Base-by-base conservation (phyloP, 228 moss, liverwort and hornwort genomes). In the Sphagnum magellanicum region DNA sequence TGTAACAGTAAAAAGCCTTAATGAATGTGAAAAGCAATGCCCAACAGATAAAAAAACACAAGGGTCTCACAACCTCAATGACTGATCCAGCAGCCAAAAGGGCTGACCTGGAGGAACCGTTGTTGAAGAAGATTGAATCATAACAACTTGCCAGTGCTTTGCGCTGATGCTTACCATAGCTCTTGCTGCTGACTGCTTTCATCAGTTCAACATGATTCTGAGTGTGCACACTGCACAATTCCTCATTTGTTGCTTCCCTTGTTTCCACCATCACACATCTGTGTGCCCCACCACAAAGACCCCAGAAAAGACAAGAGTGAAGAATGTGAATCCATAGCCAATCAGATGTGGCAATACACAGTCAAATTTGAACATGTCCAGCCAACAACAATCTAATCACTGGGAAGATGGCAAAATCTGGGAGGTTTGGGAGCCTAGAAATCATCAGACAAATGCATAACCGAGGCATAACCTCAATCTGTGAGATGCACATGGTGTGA, bases 71-170 rank as follows among this genome's bases (percentile, higher is more conserved):
- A 14, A 87, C 64, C 78, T 87, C 87, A 15, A 87, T 83, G 47
- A 83, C 81, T 63, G 87, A 83, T 6, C 87, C 87, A 13, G 87
- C 87, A 52, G 83, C 87, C 72, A 87, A 72, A 59, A 87, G 73
- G 12, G 83, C 78, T 4, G 83, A 63, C 13, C 52, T 61, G 0
- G 83, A 68, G 11, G 87, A 87, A 48, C 83, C 87, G 15, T 78
- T 66, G 61, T 77, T 87, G 74, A 87, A 87, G 65, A 32, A 87
- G 58, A 87, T 76, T 12, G 87, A 87, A 58, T 81, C 75, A 71
- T 83, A 83, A 51, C 71, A 68, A 48, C 72, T 52, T 10, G 71
- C 69, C 48, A 81, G 76, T 15, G 71, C 5, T 53, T 74, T 67
- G 50, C 81, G 68, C 60, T 75, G 73, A 50, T 70, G 63, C 61